Conservation (phyloP, 345 rosid genomes). For the Syzygium aqueum region DNA sequence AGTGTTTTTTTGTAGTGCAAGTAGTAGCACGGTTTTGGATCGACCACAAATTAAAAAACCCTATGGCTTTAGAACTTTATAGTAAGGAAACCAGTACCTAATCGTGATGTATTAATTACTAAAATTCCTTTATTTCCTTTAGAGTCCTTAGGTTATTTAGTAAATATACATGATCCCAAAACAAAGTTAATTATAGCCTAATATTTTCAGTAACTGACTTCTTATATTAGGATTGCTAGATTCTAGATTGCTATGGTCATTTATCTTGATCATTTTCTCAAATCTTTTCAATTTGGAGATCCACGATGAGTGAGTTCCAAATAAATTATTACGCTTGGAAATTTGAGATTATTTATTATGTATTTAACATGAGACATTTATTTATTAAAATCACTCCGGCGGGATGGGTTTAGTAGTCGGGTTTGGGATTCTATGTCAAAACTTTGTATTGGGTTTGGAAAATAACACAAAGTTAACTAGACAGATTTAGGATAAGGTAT, state of each 20-base stretch:
- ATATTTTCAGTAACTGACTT: background rate
- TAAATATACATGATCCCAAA: background rate
- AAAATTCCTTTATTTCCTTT: background rate
- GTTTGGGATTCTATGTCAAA: background rate
- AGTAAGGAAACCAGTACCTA: background rate
- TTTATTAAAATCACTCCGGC: background rate
- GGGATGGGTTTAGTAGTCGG: background rate
- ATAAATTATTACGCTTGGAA: background rate
- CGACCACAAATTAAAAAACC: background rate
- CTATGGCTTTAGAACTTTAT: background rate
- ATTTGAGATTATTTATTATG: background rate
- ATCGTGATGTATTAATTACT: background rate
- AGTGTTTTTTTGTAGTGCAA: too few relatives aligned
- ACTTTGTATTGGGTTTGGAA: background rate
- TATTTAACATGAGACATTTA: background rate
- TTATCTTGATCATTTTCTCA: background rate
- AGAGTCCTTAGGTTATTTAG: background rate
- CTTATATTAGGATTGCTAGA: background rate
- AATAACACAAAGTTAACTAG: too few relatives aligned
- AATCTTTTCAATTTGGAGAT: background rate
- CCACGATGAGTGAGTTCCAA: background rate
- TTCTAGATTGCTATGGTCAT: background rate
- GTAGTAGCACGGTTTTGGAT: background rate
- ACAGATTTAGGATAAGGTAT: too few relatives aligned
- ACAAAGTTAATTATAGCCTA: background rate